Percentiles rank a stretch among this genome's conserved stretches.
Evolutionary conservation across 495 filamentous ascomycete genomes (phyloP).

Genomic region (Bryoglossum gracile): DNA sequence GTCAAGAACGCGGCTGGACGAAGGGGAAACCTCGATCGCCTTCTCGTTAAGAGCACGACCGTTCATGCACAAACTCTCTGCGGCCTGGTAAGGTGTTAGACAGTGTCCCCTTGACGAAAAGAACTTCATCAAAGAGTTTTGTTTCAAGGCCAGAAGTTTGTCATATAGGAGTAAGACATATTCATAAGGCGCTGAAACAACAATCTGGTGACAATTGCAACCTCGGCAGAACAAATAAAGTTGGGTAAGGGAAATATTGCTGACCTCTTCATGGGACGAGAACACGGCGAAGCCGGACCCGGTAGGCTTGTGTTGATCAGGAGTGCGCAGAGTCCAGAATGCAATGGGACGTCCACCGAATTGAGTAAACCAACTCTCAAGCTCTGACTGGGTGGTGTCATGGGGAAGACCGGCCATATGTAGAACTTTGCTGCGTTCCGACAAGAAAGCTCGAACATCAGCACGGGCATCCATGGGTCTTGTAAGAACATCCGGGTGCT

Average conservation of each 20-base stretch:
- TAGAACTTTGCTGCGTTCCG: constrained; percentile 92
- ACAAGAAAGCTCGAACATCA: constrained; percentile 92
- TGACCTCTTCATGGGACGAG: constrained; percentile 97
- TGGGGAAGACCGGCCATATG: constrained; percentile 96
- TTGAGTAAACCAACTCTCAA: constrained; percentile 99
- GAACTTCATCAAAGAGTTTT: constrained; percentile 15
- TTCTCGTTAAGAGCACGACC: constrained; percentile 96
- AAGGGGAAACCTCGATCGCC: constrained; percentile 95
- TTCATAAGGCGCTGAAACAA: constrained; percentile 20
- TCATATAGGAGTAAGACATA: constrained; percentile 24
- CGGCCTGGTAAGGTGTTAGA: constrained; percentile 54
- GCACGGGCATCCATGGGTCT: constrained; percentile 94
- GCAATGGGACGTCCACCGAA: constrained; percentile 98
- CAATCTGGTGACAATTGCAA: constrained; percentile 20
- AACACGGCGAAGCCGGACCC: constrained; percentile 97
- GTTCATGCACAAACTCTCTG: constrained; percentile 98
- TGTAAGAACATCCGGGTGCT: constrained; percentile 88
- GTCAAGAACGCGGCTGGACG: constrained; percentile 90
- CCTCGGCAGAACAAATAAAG: constrained; percentile 20
- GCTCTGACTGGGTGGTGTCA: constrained; percentile 94
- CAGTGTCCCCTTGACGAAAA: constrained; percentile 26
- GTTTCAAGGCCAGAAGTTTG: constrained; percentile 15
- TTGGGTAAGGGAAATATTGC: constrained; percentile 28
- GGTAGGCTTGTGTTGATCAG: constrained; percentile 97
- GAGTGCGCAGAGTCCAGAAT: constrained; percentile 96